Percentiles rank a stretch among this genome's conserved stretches.
Conservation (phyloP, 2,329 filamentous ascomycete genomes). For the Westerdykella sp. region DNA sequence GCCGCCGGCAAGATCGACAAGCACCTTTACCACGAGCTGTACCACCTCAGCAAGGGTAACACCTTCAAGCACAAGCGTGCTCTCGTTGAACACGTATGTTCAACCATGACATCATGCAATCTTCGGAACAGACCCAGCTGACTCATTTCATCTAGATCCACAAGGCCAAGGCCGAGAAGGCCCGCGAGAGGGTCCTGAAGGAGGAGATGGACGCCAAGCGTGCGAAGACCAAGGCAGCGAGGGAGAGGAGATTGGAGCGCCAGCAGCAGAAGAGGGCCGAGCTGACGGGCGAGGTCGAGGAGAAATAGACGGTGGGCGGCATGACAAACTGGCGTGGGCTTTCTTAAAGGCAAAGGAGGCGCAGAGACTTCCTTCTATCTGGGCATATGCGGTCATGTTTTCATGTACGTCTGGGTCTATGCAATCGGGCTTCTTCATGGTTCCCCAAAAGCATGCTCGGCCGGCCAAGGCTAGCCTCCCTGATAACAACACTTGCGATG, state of each 20-base stretch:
- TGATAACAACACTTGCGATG: constrained; percentile 20
- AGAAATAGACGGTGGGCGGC: constrained; percentile 33
- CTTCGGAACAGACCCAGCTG: constrained; percentile 17
- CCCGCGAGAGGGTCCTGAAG: constrained; percentile 90
- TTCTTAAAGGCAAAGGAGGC: constrained; percentile 38
- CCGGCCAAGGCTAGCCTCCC: constrained; percentile 29
- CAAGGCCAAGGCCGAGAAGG: constrained; percentile 99
- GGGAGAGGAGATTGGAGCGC: constrained; percentile 96
- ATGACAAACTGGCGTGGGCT: constrained; percentile 40
- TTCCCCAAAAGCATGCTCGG: constrained; percentile 29
- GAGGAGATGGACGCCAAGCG: constrained; percentile 99
- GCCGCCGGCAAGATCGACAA: constrained; percentile 99
- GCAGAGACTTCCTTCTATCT: constrained; percentile 36
- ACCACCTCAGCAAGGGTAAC: constrained; percentile 99
- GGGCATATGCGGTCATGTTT: constrained; percentile 41
- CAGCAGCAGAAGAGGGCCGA: constrained; percentile 84
- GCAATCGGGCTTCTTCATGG: constrained; percentile 31
- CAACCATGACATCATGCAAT: constrained; percentile 34
- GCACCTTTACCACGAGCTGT: constrained; percentile 99
- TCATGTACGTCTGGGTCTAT: constrained; percentile 40
- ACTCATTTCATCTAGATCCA: constrained; percentile 66
- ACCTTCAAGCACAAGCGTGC: constrained; percentile 99
- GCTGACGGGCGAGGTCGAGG: constrained; percentile 64
- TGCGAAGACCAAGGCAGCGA: constrained; percentile 99
- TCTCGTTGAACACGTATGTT: constrained; percentile 98